Evolutionary conservation across 306 rosid species (phyloP).

Genomic region (Lathyrus oleraceus): DNA sequence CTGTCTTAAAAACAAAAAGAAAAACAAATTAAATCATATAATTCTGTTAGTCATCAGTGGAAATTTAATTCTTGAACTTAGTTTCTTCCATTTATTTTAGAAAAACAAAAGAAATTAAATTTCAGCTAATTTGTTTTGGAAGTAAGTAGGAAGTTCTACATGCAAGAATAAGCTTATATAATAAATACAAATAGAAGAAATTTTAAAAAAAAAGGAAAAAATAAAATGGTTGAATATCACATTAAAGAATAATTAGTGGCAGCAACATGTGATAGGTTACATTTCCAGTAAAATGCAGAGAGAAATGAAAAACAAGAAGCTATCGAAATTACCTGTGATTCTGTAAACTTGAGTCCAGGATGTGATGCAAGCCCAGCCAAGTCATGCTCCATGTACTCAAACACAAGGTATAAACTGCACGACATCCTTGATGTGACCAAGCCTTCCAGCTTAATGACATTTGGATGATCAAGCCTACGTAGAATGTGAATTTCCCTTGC

Average conservation of each 20-base stretch:
- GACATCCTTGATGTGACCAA: conserved; percentile 96
- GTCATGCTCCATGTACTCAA: conserved; percentile 97
- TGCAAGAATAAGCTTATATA: neutral
- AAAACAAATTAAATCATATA: too few species aligned
- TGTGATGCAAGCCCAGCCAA: conserved; percentile 91
- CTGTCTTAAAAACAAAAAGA: neutral
- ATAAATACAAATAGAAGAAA: neutral
- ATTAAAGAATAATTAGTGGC: neutral
- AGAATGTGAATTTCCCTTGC: conserved; percentile 93
- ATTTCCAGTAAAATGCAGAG: neutral
- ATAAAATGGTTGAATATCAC: neutral
- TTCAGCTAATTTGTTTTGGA: neutral
- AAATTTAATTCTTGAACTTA: too few species aligned
- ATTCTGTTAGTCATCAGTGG: too few species aligned
- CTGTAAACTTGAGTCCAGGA: conserved; percentile 88
- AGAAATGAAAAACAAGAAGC: conserved; percentile 11
- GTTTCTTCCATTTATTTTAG: too few species aligned
- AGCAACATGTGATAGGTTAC: conserved; percentile 8
- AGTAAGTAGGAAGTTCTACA: neutral
- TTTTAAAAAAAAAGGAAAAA: neutral
- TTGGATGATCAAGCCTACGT: conserved; percentile 89
- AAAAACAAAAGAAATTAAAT: neutral
- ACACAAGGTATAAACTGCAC: conserved; percentile 92
- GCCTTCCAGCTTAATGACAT: conserved; percentile 87
- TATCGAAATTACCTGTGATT: conserved; percentile 67